Evolutionary conservation across 257 asterid genomes (phyloP).

Genomic region (Plantago major): DNA sequence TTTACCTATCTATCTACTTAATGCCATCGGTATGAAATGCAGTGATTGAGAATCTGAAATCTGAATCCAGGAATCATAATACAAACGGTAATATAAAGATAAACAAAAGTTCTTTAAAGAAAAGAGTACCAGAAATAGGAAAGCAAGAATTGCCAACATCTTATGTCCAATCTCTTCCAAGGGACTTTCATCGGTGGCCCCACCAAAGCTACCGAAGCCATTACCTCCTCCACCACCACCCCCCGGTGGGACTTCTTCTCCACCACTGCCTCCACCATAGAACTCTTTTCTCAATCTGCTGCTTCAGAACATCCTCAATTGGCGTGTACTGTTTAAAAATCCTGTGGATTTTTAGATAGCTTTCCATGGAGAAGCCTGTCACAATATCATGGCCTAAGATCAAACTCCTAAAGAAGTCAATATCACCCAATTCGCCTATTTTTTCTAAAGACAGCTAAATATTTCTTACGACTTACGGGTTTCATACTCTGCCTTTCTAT

Average conservation of each 20-base stretch:
- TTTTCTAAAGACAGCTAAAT: too few species aligned
- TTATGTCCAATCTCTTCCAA: constrained; percentile 23
- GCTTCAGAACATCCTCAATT: constrained; percentile 61
- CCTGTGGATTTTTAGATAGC: constrained; percentile 55
- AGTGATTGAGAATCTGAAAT: neutral
- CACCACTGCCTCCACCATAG: constrained; percentile 50
- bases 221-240: neutral
- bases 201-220: constrained; percentile 7
- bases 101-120: neutral
- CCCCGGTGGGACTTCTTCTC: constrained; percentile 37
- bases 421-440: neutral
- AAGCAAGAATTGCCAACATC: constrained; percentile 30
- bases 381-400: neutral
- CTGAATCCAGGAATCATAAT: too few species aligned
- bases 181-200: constrained; percentile 34
- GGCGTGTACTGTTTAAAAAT: constrained; percentile 48
- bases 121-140: constrained; percentile 53
- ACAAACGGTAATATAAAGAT: neutral
- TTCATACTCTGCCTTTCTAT: too few species aligned
- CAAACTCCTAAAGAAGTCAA: neutral
- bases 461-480: too few species aligned
- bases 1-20: neutral
- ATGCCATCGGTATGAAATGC: neutral
- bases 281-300: constrained; percentile 74
- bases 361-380: constrained; percentile 67